Conservation (phyloP, 2,329 filamentous ascomycete species). For the Aspergillus tanneri region DNA sequence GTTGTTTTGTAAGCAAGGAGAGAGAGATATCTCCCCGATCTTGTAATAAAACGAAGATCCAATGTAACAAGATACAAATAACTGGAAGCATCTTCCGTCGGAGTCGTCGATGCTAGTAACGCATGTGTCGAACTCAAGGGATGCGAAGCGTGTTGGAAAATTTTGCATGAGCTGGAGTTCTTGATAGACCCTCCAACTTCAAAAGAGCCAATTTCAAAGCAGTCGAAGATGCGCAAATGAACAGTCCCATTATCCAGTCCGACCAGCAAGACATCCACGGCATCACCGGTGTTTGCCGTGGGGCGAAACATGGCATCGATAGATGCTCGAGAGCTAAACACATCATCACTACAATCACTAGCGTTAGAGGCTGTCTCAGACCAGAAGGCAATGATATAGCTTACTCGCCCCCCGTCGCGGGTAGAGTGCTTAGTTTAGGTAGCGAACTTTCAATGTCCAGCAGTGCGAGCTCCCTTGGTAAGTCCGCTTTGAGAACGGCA, state of each 20-base stretch:
- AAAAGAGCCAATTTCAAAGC: slow-evolving; percentile 70
- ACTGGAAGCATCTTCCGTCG: slow-evolving; percentile 38
- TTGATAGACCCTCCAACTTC: slow-evolving; percentile 40
- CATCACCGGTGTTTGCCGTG: slow-evolving; percentile 64
- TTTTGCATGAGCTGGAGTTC: slow-evolving; percentile 40
- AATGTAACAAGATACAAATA: slow-evolving; percentile 67
- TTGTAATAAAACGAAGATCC: slow-evolving; percentile 78
- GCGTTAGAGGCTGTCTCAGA: not conserved
- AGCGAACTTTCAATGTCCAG: slow-evolving; percentile 74
- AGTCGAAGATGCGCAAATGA: slow-evolving; percentile 81
- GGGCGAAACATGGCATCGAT: slow-evolving; percentile 69
- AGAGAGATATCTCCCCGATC: slow-evolving; percentile 72
- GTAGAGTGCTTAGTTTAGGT: slow-evolving; percentile 72
- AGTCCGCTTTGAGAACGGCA: slow-evolving; percentile 49
- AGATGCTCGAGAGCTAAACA: slow-evolving; percentile 68
- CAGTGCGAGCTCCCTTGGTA: slow-evolving; percentile 71
- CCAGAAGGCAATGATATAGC: slow-evolving; percentile 4
- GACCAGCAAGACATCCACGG: slow-evolving; percentile 76
- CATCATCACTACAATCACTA: slow-evolving; percentile 46
- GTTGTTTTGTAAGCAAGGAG: slow-evolving; percentile 84
- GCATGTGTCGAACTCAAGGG: slow-evolving; percentile 72
- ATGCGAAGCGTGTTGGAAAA: slow-evolving; percentile 67
- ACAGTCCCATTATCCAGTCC: slow-evolving; percentile 70
- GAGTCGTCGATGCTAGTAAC: slow-evolving; percentile 54
- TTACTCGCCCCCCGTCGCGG: slow-evolving; percentile 62